Conservation (phyloP, 345 rosid species). For the Linum usitatissimum region DNA sequence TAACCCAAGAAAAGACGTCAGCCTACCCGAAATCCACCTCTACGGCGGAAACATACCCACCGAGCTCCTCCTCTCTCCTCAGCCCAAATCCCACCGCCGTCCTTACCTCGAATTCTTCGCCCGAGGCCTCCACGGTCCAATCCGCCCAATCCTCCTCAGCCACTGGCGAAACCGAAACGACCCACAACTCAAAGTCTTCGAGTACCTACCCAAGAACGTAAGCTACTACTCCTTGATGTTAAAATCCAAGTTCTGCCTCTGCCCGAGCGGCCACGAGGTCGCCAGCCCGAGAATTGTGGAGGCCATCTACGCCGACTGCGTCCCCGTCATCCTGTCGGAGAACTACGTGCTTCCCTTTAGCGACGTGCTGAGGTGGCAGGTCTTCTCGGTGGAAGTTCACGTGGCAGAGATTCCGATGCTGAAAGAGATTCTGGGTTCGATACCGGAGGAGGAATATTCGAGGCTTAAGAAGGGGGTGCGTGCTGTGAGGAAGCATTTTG, state of each 20-base stretch:
- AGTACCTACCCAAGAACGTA: constrained; percentile 51
- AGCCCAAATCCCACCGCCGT: constrained; percentile 22
- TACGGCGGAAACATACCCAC: constrained; percentile 34
- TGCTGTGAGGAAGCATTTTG: constrained; percentile 57
- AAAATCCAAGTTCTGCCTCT: constrained; percentile 66
- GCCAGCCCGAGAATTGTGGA: constrained; percentile 89
- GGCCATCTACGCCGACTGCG: constrained; percentile 70
- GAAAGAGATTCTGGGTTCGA: constrained; percentile 52
- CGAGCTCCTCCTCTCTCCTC: constrained; percentile 36
- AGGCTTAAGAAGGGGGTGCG: constrained; percentile 42
- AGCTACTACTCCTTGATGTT: constrained; percentile 58
- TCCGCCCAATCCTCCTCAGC: constrained; percentile 48
- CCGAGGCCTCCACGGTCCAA: constrained; percentile 69
- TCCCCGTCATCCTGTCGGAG: constrained; percentile 73
- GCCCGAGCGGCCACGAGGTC: constrained; percentile 90
- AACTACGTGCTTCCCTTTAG: constrained; percentile 67
- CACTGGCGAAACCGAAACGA: constrained; percentile 61
- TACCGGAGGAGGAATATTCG: constrained; percentile 45
- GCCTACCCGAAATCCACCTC: constrained; percentile 70
- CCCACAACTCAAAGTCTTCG: constrained; percentile 41
- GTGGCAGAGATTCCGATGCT: constrained; percentile 55
- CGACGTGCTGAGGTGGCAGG: constrained; percentile 80
- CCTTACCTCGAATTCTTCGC: constrained; percentile 70
- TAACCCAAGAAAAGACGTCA: constrained; percentile 59
- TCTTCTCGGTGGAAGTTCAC: constrained; percentile 50